Percentiles rank a stretch among this genome's conserved stretches.
These are phyloP conservation scores for Penicillium sp. DNA, from an alignment of 2,329 filamentous ascomycete species.

Conservation along the genomic window DNA sequence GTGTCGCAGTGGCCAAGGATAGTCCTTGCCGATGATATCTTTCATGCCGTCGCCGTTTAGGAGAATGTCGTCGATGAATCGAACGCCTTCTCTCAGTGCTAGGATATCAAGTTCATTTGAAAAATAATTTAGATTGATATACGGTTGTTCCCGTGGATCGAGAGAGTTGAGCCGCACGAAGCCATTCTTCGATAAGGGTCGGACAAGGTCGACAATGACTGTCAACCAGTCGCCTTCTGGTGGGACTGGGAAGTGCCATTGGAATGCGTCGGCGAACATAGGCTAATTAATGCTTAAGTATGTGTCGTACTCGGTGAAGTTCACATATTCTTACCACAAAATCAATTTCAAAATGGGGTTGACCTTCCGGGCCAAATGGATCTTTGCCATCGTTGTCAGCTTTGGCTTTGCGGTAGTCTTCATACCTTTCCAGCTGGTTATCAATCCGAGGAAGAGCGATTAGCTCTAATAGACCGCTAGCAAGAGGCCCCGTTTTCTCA, in stretches of 20 bases:
- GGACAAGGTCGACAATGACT: slow-evolving; percentile 48
- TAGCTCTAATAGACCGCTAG: slow-evolving; percentile 12
- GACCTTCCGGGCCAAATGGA: slow-evolving; percentile 51
- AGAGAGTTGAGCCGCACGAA: slow-evolving; percentile 38
- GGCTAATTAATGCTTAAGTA: slow-evolving; percentile 14
- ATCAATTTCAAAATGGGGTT: slow-evolving; percentile 57
- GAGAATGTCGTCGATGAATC: slow-evolving; percentile 50
- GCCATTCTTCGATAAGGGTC: slow-evolving; percentile 42
- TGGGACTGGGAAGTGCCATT: slow-evolving; percentile 43
- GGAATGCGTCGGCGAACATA: slow-evolving; percentile 50
- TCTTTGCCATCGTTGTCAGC: slow-evolving; percentile 40
- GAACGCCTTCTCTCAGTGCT: slow-evolving; percentile 53
- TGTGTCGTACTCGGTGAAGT: not conserved
- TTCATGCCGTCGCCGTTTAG: slow-evolving; percentile 51
- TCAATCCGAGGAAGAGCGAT: slow-evolving; percentile 16
- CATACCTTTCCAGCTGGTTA: slow-evolving; percentile 40
- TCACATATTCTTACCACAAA: slow-evolving; percentile 43
- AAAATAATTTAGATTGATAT: slow-evolving; percentile 43
- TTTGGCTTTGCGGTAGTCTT: slow-evolving; percentile 43
- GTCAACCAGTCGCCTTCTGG: slow-evolving; percentile 48
- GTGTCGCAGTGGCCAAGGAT: slow-evolving; percentile 55
- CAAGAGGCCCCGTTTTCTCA: slow-evolving; percentile 36
- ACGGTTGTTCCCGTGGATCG: slow-evolving; percentile 33
- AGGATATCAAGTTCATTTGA: slow-evolving; percentile 49
- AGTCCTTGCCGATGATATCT: slow-evolving; percentile 36